Evolutionary conservation across 345 rosid genomes (phyloP).

Genomic region (Pistacia vera): DNA sequence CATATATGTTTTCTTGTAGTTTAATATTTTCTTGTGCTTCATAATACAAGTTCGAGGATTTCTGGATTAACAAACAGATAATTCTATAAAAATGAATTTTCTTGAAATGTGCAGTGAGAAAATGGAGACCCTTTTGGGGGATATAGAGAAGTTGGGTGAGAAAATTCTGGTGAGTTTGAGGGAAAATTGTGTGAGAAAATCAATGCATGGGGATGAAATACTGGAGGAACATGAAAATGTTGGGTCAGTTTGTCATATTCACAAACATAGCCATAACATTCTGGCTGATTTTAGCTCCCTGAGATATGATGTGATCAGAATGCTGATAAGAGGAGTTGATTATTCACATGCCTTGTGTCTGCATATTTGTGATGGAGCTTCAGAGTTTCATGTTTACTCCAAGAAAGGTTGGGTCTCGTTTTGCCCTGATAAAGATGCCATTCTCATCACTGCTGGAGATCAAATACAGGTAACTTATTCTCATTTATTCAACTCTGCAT

Average conservation of each 20-base stretch:
- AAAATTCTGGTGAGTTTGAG: constrained; percentile 29
- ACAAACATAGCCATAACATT: constrained; percentile 40
- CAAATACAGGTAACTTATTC: constrained; percentile 55
- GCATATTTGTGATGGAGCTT: constrained; percentile 50
- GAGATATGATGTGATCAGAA: constrained; percentile 71
- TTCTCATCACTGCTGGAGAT: constrained; percentile 77
- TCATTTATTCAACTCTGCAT: no score
- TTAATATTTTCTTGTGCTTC: no score
- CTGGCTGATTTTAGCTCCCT: constrained; percentile 30
- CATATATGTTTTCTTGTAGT: not conserved
- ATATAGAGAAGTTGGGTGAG: constrained; percentile 59
- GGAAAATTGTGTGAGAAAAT: constrained; percentile 20
- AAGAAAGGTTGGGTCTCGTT: constrained; percentile 89
- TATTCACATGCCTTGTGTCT: constrained; percentile 70
- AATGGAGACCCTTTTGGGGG: constrained; percentile 50
- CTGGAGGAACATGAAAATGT: constrained; percentile 23
- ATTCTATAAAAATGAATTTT: not conserved
- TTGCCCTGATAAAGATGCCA: constrained; percentile 58
- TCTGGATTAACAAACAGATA: no score
- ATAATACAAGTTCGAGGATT: no score
- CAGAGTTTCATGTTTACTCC: constrained; percentile 83
- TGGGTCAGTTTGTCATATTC: constrained; percentile 48
- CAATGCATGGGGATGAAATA: constrained; percentile 7
- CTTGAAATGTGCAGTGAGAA: constrained; percentile 45
- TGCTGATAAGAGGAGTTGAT: constrained; percentile 76